phyloP scores from a whole-genome alignment of 129 eudicot genomes.

The Arctium lappa region DNA sequence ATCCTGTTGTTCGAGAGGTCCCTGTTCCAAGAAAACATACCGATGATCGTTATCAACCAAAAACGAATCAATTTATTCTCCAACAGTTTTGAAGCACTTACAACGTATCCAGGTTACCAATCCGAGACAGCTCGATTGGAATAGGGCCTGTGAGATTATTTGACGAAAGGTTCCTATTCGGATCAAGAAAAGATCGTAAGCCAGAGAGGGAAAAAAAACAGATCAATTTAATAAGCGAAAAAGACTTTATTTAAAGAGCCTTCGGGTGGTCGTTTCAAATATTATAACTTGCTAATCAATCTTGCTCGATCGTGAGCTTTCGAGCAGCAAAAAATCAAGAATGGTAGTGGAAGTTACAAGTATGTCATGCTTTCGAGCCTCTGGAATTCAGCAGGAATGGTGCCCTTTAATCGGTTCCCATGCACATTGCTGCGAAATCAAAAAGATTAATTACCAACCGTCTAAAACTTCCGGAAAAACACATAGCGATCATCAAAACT shows the following conservation, averaged over 20 bases:
- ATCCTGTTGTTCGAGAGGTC: constrained; percentile 84
- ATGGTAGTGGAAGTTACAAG: constrained; percentile 51
- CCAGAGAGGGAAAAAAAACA: background rate
- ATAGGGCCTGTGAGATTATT: constrained; percentile 78
- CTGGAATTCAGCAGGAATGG: constrained; percentile 75
- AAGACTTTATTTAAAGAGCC: background rate
- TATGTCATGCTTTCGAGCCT: constrained; percentile 98
- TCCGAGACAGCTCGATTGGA: constrained; percentile 89
- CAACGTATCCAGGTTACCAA: constrained; percentile 94
- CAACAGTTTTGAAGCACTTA: constrained; percentile 30
- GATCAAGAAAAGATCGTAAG: background rate
- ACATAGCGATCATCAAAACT: constrained; percentile 11
- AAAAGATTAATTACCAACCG: background rate
- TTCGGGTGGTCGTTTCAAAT: background rate
- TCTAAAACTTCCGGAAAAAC: background rate
- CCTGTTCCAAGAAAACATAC: constrained; percentile 30
- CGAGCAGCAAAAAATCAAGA: background rate
- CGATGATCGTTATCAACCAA: background rate
- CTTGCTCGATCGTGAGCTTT: background rate
- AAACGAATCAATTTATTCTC: background rate
- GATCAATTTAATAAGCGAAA: background rate
- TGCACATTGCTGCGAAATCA: constrained; percentile 58
- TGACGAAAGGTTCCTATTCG: constrained; percentile 78
- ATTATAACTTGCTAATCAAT: too few species aligned
- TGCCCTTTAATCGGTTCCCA: constrained; percentile 84